A percentile compares a stretch with the other conserved stretches of the same genome.
Evolutionary conservation across 768 basidiomycete species (phyloP).

Genomic region (Lactifluus hygrophoroides): DNA sequence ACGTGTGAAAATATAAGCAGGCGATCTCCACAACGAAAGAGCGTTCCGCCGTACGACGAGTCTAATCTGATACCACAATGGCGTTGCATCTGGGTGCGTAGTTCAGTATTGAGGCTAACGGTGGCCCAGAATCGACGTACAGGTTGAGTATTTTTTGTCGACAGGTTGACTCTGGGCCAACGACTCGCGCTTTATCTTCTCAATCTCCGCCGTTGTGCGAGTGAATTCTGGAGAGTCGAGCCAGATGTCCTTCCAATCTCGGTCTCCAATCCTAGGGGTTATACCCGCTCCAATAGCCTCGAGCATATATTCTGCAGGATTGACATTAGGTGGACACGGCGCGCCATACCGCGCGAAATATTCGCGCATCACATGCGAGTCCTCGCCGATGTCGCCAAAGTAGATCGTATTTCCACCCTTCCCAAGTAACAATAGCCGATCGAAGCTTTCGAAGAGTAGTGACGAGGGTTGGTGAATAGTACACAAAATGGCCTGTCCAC

Average conservation of each 20-base stretch:
- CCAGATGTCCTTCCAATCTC: conserved; percentile 89
- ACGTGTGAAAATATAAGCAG: conserved; percentile 80
- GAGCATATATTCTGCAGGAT: conserved; percentile 72
- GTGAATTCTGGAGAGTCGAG: conserved; percentile 54
- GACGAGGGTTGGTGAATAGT: conserved; percentile 88
- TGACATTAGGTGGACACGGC: conserved; percentile 64
- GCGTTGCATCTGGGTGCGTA: conserved; percentile 46
- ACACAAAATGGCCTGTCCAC: conserved; percentile 84
- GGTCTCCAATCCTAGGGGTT: conserved; percentile 59
- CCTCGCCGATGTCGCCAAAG: conserved; percentile 81
- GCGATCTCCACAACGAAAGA: conserved; percentile 69
- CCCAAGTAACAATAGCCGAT: conserved; percentile 60
- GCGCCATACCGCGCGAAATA: conserved; percentile 78
- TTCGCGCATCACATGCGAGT: conserved; percentile 57
- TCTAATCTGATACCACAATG: conserved; percentile 66
- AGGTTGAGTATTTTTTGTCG: neutral
- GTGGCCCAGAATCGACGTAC: neutral
- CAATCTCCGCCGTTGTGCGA: conserved; percentile 32
- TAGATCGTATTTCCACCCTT: conserved; percentile 86
- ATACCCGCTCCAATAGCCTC: conserved; percentile 84
- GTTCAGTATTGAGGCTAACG: conserved; percentile 18
- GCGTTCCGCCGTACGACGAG: conserved; percentile 65
- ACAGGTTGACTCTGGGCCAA: neutral
- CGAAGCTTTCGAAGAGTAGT: conserved; percentile 82
- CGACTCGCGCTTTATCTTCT: conserved; percentile 30